Percentiles rank a stretch among this genome's conserved stretches.
Conservation (phyloP, 352 stramenopile species). For the Blastocystis sp. region DNA sequence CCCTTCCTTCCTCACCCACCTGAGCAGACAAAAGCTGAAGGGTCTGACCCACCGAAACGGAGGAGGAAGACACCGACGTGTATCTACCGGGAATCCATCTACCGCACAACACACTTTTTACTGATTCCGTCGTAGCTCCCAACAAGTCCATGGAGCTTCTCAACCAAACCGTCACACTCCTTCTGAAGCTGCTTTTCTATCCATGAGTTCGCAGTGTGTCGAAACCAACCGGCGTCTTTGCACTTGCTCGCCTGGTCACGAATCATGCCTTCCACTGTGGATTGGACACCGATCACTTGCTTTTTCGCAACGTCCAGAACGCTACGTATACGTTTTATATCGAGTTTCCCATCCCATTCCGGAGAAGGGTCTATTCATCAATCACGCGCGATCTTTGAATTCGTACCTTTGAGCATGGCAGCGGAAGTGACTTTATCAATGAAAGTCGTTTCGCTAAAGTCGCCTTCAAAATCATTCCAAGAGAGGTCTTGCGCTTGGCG, state of each 20-base stretch:
- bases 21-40: not conserved
- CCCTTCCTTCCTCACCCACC: not conserved
- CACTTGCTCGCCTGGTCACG: constrained; percentile 5
- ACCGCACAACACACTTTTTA: not conserved
- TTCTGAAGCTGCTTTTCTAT: constrained; percentile 32
- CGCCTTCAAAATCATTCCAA: constrained; percentile 43
- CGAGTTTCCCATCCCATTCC: constrained; percentile 25
- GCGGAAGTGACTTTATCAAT: constrained; percentile 20
- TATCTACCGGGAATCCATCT: not conserved
- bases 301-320: constrained; percentile 21
- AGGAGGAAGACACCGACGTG: constrained; percentile 34
- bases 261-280: constrained; percentile 19
- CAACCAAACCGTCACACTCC: not conserved
- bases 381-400: not conserved
- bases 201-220: not conserved
- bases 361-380: constrained; percentile 23
- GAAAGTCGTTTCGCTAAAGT: constrained; percentile 51
- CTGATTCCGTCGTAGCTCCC: not conserved
- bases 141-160: not conserved
- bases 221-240: not conserved
- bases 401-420: constrained; percentile 42
- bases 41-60: constrained; percentile 22
- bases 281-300: not conserved
- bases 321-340: constrained; percentile 24
- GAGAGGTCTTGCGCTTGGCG: constrained; percentile 7